Evolutionary conservation across 108 stramenopile genomes (phyloP).

Genomic region (Fragilaria radians): DNA sequence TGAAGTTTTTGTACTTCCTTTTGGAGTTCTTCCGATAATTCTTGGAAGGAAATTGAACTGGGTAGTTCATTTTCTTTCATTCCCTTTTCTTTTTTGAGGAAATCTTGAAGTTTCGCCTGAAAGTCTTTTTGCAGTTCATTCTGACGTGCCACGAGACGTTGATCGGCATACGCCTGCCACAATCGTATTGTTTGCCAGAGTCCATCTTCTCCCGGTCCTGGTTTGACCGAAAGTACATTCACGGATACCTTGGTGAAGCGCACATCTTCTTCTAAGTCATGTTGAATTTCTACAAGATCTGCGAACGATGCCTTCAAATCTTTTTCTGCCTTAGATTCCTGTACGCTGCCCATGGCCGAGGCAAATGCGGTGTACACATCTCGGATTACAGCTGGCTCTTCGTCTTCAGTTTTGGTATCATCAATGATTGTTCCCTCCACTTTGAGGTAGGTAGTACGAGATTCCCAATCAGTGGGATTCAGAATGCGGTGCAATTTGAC

Average conservation of each 20-base stretch:
- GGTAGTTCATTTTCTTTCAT: constrained; percentile 60
- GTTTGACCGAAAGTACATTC: constrained; percentile 44
- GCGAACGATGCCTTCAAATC: constrained; percentile 39
- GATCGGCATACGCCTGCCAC: constrained; percentile 79
- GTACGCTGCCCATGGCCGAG: constrained; percentile 16
- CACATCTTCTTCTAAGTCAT: constrained; percentile 76
- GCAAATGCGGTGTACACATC: constrained; percentile 13
- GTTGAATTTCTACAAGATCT: constrained; percentile 61
- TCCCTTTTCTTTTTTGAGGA: constrained; percentile 64
- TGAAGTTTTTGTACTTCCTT: constrained; percentile 67
- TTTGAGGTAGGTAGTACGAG: constrained; percentile 66
- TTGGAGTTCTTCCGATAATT: constrained; percentile 64
- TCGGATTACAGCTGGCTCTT: constrained; percentile 21
- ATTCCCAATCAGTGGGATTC: constrained; percentile 71
- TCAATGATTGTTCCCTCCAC: constrained; percentile 68
- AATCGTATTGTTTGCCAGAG: constrained; percentile 78
- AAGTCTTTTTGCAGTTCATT: constrained; percentile 82
- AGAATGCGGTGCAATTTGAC: constrained; percentile 63
- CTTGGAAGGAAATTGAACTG: constrained; percentile 70
- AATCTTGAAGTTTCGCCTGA: constrained; percentile 67
- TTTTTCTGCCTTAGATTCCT: constrained; percentile 40
- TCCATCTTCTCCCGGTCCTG: constrained; percentile 53
- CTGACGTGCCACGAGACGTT: constrained; percentile 63
- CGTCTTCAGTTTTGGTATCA: constrained; percentile 44
- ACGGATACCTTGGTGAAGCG: constrained; percentile 69